These are phyloP conservation scores for Plasmodium coatneyi DNA, from an alignment of 169 alveolate genomes.

Conservation along the genomic window DNA sequence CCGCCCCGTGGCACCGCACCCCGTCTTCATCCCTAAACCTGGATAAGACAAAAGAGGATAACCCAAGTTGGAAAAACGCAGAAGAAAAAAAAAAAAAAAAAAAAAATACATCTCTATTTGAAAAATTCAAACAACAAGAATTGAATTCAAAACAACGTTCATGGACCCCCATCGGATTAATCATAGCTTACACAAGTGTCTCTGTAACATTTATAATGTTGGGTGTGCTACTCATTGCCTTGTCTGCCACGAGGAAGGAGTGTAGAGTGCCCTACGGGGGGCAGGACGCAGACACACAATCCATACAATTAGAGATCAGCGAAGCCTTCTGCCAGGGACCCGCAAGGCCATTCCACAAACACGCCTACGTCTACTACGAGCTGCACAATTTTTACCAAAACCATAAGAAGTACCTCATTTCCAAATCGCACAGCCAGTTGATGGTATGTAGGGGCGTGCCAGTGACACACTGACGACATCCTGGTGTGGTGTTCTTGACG, in stretches of 20 bases:
- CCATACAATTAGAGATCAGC: conserved; percentile 27
- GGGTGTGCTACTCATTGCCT: conserved; percentile 66
- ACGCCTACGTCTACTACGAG: conserved; percentile 77
- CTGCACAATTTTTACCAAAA: conserved; percentile 83
- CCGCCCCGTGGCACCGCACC: neutral
- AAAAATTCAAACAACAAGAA: conserved; percentile 64
- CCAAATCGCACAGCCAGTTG: conserved; percentile 81
- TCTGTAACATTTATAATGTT: conserved; percentile 17
- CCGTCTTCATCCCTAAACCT: neutral
- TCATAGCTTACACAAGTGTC: conserved; percentile 33
- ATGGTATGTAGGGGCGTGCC: conserved; percentile 34
- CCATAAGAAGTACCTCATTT: conserved; percentile 77
- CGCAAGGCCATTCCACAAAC: conserved; percentile 59
- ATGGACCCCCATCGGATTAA: conserved; percentile 67
- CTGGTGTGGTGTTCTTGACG: neutral
- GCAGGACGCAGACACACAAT: neutral
- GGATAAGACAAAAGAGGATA: neutral
- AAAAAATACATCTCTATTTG: conserved; percentile 19
- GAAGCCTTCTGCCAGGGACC: conserved; percentile 68
- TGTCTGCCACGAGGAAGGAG: conserved; percentile 52
- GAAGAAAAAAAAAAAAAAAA: conserved; percentile 4
- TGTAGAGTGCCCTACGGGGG: conserved; percentile 73
- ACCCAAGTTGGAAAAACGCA: neutral
- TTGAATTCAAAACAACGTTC: conserved; percentile 40
- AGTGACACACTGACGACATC: neutral